Base-by-base conservation (phyloP, 306 rosid species). In the Senna siamea region DNA sequence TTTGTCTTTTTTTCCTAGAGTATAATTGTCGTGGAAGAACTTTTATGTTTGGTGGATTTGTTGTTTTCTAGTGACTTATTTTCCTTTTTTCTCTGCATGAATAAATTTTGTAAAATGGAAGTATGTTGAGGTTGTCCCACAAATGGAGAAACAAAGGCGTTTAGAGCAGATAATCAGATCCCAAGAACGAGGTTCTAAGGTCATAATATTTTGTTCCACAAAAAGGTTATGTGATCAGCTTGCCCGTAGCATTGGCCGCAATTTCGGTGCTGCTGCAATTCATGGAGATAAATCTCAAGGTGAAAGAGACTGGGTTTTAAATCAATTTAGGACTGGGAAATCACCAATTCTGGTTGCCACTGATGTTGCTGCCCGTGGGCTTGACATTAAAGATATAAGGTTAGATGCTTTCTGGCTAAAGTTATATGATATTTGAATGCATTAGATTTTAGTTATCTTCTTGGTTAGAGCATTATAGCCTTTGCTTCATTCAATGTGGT, bases 311-410 rank as follows among this genome's bases (percentile, higher is more conserved):
- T 92, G 81, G 84, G 99, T 95, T 78, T 86, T 95, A 79, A 85
- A 88, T 83, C 99, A 95, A 83, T 95, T 95, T 63, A 87, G 97
- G 30, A 87, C 83, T 64, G 99, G 99, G 78, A 92, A 92, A 82
- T 89, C 96, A 26, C 99, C 99, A 9, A 72, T 95, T 71, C 80
- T 95, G 74, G 99, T 95, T 75, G 99, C 99, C 38, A 95, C 99
- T 4, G 99, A 95, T 58, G 99, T 95, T 83, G 99, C 99, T 81
- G 99, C 99, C 20, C 95, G 99, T 15, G 99, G 99, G 47, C 99
- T 95, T 80, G 99, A 95, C 79, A 88, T 95, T 83, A 95, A 95
- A 83, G 99, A 92, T 79, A 95, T 95, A 87, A 95, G 99, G 99
- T 92, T 74, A 44, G 88, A 56, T 58, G 37, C 47, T 50, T 47